Evolutionary conservation across 75 land plant species (phyloP).

Genomic region (Picea glauca): DNA sequence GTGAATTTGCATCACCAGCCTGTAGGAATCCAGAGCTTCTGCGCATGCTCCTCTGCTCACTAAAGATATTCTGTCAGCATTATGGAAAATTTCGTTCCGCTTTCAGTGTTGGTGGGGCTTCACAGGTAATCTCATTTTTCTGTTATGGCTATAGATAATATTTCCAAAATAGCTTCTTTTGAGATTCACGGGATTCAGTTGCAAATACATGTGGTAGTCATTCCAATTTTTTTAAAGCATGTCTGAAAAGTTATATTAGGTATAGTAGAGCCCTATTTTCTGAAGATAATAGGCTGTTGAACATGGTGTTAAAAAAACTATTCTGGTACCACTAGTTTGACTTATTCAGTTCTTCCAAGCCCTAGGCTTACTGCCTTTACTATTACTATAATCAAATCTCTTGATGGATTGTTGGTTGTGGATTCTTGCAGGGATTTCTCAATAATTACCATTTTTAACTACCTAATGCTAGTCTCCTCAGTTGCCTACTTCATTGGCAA

Average conservation of each 20-base stretch:
- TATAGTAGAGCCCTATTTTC: no score
- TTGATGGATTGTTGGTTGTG: no score
- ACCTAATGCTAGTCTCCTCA: background rate
- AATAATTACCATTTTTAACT: background rate
- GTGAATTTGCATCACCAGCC: conserved; percentile 35
- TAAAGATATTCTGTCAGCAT: conserved; percentile 81
- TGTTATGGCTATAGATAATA: background rate
- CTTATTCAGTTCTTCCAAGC: no score
- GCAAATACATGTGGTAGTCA: background rate
- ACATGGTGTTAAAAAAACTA: no score
- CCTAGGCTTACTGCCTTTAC: no score
- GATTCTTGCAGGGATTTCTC: no score
- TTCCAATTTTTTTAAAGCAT: no score
- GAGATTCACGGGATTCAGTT: background rate
- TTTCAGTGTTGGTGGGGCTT: conserved; percentile 41
- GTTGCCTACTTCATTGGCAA: background rate
- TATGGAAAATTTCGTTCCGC: conserved; percentile 94
- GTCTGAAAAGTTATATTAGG: no score
- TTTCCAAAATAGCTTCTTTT: background rate
- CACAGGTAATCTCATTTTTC: conserved; percentile 26
- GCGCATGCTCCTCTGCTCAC: conserved; percentile 66
- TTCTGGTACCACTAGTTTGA: no score
- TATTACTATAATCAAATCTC: no score
- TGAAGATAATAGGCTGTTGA: no score
- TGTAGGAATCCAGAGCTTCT: conserved; percentile 30